Percentiles rank a stretch among this genome's conserved stretches.
These are phyloP conservation scores for Flaveria bidentis DNA, from an alignment of 129 eudicot genomes.

Conservation along the genomic window DNA sequence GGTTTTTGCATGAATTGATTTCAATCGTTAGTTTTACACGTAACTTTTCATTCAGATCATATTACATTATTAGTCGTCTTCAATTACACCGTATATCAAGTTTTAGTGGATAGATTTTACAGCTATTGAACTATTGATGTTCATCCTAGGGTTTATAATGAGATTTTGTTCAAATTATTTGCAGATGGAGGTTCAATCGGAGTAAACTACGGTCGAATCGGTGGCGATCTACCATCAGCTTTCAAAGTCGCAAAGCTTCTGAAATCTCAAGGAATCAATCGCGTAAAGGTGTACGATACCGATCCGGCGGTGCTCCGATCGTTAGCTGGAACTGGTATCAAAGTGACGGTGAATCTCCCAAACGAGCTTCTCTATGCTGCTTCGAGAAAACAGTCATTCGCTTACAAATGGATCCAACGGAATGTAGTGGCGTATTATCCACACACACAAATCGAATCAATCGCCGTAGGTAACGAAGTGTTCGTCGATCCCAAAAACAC, in stretches of 20 bases:
- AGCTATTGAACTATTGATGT: too few relatives aligned
- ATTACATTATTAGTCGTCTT: too few relatives aligned
- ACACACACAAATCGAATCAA: constrained; percentile 67
- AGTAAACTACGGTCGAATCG: constrained; percentile 79
- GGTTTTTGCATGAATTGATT: too few relatives aligned
- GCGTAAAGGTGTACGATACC: constrained; percentile 80
- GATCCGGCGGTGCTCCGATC: constrained; percentile 87
- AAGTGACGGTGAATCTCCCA: constrained; percentile 74
- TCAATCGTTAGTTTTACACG: too few relatives aligned
- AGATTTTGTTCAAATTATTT: neutral
- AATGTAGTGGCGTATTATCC: constrained; percentile 77
- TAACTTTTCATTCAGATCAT: too few relatives aligned
- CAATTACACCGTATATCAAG: too few relatives aligned
- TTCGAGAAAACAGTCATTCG: constrained; percentile 65
- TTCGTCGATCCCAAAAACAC: constrained; percentile 79
- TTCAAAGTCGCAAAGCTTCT: constrained; percentile 59
- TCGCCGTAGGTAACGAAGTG: constrained; percentile 91
- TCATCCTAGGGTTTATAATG: too few relatives aligned
- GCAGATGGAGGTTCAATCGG: constrained; percentile 82
- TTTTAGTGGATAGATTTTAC: too few relatives aligned
- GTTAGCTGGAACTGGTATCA: constrained; percentile 60
- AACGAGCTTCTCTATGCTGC: constrained; percentile 76
- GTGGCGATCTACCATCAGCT: constrained; percentile 78
- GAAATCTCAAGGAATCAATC: constrained; percentile 61
- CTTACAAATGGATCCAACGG: constrained; percentile 56